Percentiles rank a stretch among this genome's conserved stretches.
Evolutionary conservation across 2,329 filamentous ascomycete genomes (phyloP).

Genomic region (Penicillium rolfsii): DNA sequence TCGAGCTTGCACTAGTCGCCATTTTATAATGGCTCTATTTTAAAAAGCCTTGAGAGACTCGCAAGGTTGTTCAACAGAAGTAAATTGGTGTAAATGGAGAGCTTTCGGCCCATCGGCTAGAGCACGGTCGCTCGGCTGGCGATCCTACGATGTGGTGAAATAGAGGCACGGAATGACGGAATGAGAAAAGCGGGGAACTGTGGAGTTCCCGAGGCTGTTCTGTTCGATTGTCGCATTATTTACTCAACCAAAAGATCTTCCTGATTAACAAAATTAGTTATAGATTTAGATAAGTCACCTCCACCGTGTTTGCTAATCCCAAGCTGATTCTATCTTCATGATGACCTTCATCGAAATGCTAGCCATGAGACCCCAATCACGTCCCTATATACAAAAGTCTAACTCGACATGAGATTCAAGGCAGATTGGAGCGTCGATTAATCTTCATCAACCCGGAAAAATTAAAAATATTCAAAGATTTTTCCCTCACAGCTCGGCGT

Average conservation of each 20-base stretch:
- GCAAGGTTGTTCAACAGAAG: not conserved
- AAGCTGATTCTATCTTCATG: too few relatives aligned
- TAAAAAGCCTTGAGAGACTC: not conserved
- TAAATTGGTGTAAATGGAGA: not conserved
- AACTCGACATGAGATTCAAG: not conserved
- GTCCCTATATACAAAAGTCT: not conserved
- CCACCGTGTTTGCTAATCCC: not conserved
- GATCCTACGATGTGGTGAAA: conserved; percentile 15
- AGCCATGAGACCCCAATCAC: too few relatives aligned
- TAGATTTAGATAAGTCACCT: not conserved
- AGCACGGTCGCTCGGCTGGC: conserved; percentile 8
- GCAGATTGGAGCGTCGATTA: not conserved
- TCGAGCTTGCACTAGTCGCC: not conserved
- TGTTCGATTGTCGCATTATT: not conserved
- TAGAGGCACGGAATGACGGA: conserved; percentile 20
- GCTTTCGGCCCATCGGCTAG: conserved; percentile 15
- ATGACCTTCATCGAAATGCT: too few relatives aligned
- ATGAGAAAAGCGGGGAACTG: conserved; percentile 21
- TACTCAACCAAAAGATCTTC: not conserved
- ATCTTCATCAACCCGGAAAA: not conserved
- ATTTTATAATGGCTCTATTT: not conserved
- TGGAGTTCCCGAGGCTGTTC: conserved; percentile 5
- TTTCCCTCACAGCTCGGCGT: not conserved
- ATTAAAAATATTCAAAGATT: not conserved
- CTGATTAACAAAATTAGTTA: too few relatives aligned